Evolutionary conservation across 2,329 filamentous ascomycete genomes (phyloP), one percentile per base, ranked within the genome.

Genomic region (Hirsutella minnesotensis): DNA sequence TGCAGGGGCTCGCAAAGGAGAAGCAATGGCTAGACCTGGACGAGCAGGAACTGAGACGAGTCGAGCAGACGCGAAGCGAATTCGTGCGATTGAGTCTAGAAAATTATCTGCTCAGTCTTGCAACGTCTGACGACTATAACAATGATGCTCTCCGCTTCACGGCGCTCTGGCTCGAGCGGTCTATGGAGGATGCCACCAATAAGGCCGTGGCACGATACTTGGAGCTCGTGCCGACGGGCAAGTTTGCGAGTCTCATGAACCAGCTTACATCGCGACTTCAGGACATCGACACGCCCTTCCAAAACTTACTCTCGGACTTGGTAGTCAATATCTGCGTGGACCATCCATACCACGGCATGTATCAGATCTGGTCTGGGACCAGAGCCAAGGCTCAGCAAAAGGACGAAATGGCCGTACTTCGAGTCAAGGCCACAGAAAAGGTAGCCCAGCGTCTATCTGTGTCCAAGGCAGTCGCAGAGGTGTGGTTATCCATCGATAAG

Each of bases 321-420:
- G 80, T 96, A 4, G 78, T 80, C 54, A 81, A 80, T 9, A 95
- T 98, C 43, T 96, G 90, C 56, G 71, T 76, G 10, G 88, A 98
- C 44, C 92, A 99, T 62, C 94, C 92, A 0, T 95, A 89, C 59
- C 94, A 98, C 57, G 88, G 88, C 39, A 90, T 96, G 80, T 94
- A 98, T 58, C 89, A 96, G 53, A 86, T 98, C 35, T 95, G 90
- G 69, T 86, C 89, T 3, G 81, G 83, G 19, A 80, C 77, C 37
- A 84, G 81, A 53, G 79, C 75, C 41, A 81, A 79, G 46, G 75
- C 73, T 40, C 79, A 81, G 52, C 71, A 70, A 41, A 81, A 83
- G 51, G 90, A 95, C 50, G 77, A 83, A 34, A 75, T 83, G 3
- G 84, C 86, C 1, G 67, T 80, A 18, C 82, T 83, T 4, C 80